Percentiles rank a stretch among this genome's conserved stretches.
These are phyloP conservation scores for Elsinoe necatrix DNA, from an alignment of 2,329 filamentous ascomycete species.

Conservation along the genomic window DNA sequence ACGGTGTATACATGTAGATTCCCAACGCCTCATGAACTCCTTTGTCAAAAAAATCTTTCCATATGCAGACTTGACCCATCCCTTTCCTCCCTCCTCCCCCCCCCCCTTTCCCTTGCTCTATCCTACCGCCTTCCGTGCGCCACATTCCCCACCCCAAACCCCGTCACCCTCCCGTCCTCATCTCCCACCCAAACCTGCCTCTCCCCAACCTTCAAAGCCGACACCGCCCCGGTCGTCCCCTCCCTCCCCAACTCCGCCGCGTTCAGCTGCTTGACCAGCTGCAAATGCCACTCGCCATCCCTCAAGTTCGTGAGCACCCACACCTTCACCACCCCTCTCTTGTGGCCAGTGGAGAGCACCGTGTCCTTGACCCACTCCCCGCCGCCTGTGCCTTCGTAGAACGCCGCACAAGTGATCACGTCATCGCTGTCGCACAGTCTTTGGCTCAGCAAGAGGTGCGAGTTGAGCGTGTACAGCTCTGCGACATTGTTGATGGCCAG, in stretches of 20 bases:
- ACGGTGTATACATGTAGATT: not conserved
- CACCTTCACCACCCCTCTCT: slow-evolving; percentile 70
- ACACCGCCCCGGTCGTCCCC: slow-evolving; percentile 60
- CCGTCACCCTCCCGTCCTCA: slow-evolving; percentile 70
- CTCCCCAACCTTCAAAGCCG: slow-evolving; percentile 75
- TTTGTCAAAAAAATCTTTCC: not conserved
- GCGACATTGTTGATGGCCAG: slow-evolving; percentile 70
- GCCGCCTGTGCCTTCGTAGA: slow-evolving; percentile 83
- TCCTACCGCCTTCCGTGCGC: not conserved
- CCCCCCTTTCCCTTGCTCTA: not conserved
- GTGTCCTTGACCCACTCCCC: slow-evolving; percentile 78
- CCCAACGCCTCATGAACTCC: not conserved
- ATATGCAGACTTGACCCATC: not conserved
- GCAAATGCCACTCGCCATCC: slow-evolving; percentile 63
- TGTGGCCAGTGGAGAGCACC: slow-evolving; percentile 82
- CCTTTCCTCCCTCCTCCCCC: not conserved
- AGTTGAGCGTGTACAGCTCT: slow-evolving; percentile 79
- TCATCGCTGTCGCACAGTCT: slow-evolving; percentile 66
- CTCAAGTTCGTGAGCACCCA: slow-evolving; percentile 50
- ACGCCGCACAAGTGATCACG: slow-evolving; percentile 70
- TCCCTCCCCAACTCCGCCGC: slow-evolving; percentile 63
- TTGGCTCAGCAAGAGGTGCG: slow-evolving; percentile 71
- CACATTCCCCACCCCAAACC: slow-evolving; percentile 5
- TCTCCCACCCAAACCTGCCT: slow-evolving; percentile 86
- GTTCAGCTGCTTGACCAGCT: slow-evolving; percentile 72